These are phyloP conservation scores for Malus fusca DNA, from an alignment of 306 rosid genomes.

Conservation along the genomic window DNA sequence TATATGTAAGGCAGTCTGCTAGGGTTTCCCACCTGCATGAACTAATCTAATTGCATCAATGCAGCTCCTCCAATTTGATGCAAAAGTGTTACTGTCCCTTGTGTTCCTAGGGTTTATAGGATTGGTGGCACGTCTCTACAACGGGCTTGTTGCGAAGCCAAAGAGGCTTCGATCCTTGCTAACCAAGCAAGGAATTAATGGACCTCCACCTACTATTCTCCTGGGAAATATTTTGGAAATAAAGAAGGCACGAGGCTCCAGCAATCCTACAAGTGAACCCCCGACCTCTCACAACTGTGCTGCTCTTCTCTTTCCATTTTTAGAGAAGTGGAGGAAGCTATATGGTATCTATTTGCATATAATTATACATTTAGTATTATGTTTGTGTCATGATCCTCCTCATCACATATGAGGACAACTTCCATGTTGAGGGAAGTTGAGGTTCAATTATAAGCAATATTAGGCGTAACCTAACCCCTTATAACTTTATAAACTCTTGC, in stretches of 20 bases:
- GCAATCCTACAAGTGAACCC: not conserved
- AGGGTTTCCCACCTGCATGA: no score
- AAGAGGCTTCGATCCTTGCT: slow-evolving; percentile 23
- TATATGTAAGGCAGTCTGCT: no score
- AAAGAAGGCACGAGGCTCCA: slow-evolving; percentile 3
- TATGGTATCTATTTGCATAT: slow-evolving; percentile 18
- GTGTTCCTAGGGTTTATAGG: not conserved
- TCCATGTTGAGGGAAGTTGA: no score
- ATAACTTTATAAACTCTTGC: no score
- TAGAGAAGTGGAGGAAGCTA: slow-evolving; percentile 29
- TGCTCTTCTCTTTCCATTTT: slow-evolving; percentile 22
- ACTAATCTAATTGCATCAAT: not conserved
- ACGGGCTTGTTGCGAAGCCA: slow-evolving; percentile 21
- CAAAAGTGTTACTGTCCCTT: not conserved
- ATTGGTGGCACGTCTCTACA: slow-evolving; percentile 12
- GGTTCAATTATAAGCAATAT: no score
- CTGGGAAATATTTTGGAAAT: slow-evolving; percentile 37
- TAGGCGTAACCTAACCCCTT: no score
- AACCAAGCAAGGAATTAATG: slow-evolving; percentile 39
- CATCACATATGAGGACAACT: no score
- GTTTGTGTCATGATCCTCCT: no score
- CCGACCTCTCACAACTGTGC: slow-evolving; percentile 1
- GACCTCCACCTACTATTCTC: slow-evolving; percentile 34
- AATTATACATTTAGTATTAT: not conserved
- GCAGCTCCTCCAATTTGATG: not conserved